These are phyloP conservation scores for Vitis vinifera DNA, from an alignment of 164 flowering plant species.

Conservation along the genomic window DNA sequence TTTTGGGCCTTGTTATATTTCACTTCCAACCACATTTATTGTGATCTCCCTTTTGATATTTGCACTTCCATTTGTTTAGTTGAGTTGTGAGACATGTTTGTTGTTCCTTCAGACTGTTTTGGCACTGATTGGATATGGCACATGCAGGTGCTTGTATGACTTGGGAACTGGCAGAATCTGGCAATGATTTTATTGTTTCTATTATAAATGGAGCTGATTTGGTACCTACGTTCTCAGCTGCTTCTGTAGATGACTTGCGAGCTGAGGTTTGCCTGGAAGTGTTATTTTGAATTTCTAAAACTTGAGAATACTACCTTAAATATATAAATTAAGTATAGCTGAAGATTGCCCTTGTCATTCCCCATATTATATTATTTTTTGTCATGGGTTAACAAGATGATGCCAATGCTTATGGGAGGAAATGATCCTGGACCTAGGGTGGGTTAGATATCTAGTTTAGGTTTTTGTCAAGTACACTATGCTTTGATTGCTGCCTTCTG, in stretches of 20 bases:
- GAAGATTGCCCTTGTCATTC: not conserved
- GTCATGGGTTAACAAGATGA: too few relatives aligned
- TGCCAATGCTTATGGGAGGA: too few relatives aligned
- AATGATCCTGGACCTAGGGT: too few relatives aligned
- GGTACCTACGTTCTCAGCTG: conserved; percentile 96
- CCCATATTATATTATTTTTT: too few relatives aligned
- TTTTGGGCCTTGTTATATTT: not conserved
- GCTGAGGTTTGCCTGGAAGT: conserved; percentile 59
- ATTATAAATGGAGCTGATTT: conserved; percentile 96
- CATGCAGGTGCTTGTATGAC: conserved; percentile 96
- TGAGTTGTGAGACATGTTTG: too few relatives aligned
- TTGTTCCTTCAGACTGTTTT: not conserved
- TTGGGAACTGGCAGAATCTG: conserved; percentile 97
- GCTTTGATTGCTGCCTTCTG: too few relatives aligned
- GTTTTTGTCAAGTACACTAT: too few relatives aligned
- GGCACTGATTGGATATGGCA: conserved; percentile 11
- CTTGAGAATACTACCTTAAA: not conserved
- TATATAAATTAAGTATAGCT: not conserved
- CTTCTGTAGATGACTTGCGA: conserved; percentile 95
- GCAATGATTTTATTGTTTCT: conserved; percentile 67
- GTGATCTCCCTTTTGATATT: not conserved
- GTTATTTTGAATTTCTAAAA: not conserved
- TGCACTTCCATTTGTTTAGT: not conserved
- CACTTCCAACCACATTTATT: not conserved
- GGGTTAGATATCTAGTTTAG: too few relatives aligned